Percentiles rank a stretch among this genome's conserved stretches.
phyloP scores from a whole-genome alignment of 805 yeast genomes.

The Babjeviella inositovora region DNA sequence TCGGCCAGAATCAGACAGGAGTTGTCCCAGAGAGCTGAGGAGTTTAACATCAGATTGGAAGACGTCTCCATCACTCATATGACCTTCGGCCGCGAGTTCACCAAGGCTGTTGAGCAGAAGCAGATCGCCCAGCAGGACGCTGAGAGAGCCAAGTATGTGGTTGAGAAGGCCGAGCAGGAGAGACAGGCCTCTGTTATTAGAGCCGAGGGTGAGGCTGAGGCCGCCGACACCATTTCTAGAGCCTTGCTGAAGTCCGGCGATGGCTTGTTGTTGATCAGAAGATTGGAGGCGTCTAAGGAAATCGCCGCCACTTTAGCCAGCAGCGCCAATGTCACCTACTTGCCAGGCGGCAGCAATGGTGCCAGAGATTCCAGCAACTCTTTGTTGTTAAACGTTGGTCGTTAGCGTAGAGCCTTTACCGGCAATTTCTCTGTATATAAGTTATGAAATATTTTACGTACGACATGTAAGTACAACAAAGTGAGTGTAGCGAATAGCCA shows the following conservation, averaged over 20 bases:
- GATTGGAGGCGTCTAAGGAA: conserved; percentile 93
- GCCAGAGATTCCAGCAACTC: conserved; percentile 29
- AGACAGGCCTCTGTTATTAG: conserved; percentile 88
- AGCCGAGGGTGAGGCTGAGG: conserved; percentile 99
- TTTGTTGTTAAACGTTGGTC: conserved; percentile 53
- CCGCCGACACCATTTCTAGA: conserved; percentile 88
- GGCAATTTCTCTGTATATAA: conserved; percentile 1
- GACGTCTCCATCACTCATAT: conserved; percentile 96
- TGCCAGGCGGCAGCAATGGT: conserved; percentile 39
- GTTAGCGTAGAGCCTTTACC: conserved; percentile 22
- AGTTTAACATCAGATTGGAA: conserved; percentile 82
- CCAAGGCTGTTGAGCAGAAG: conserved; percentile 96
- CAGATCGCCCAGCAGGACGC: conserved; percentile 99
- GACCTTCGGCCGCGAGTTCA: conserved; percentile 93
- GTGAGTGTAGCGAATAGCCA: too few species aligned
- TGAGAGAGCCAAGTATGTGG: conserved; percentile 85
- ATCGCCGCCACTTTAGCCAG: conserved; percentile 79
- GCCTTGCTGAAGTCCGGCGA: conserved; percentile 93
- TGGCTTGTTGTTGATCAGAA: conserved; percentile 81
- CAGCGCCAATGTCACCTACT: conserved; percentile 76
- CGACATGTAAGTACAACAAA: too few species aligned
- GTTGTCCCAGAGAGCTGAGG: conserved; percentile 65
- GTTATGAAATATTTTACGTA: too few species aligned
- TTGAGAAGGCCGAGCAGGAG: conserved; percentile 95
- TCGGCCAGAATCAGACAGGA: conserved; percentile 81